These are phyloP conservation scores for Dendrostoma leiphaemia DNA, from an alignment of 2,329 filamentous ascomycete genomes.

Conservation along the genomic window DNA sequence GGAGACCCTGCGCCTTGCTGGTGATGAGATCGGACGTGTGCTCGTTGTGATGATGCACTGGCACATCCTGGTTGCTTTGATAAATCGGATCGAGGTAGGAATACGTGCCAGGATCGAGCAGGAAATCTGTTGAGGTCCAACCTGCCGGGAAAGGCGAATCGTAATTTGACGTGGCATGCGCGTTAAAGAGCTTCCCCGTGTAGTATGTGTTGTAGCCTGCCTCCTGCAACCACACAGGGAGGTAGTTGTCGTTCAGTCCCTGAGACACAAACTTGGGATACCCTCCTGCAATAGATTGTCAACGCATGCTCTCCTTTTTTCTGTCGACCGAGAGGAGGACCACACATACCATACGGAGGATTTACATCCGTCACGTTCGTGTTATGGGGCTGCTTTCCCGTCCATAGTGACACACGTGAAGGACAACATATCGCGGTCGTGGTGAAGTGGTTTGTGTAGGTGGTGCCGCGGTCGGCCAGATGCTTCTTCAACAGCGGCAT, in stretches of 20 bases:
- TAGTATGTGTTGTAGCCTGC: slow-evolving; percentile 53
- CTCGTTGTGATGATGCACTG: slow-evolving; percentile 52
- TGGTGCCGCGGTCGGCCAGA: slow-evolving; percentile 55
- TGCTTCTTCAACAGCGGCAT: slow-evolving; percentile 58
- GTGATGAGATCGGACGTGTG: slow-evolving; percentile 55
- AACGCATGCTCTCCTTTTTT: not conserved
- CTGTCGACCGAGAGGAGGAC: too few relatives aligned
- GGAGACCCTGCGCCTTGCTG: slow-evolving; percentile 48
- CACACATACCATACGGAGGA: slow-evolving; percentile 44
- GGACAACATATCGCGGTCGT: slow-evolving; percentile 68
- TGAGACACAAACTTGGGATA: slow-evolving; percentile 51
- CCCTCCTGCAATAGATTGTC: slow-evolving; percentile 26
- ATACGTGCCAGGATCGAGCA: slow-evolving; percentile 67
- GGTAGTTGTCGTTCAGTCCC: slow-evolving; percentile 48
- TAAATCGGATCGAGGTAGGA: slow-evolving; percentile 65
- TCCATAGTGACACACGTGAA: slow-evolving; percentile 63
- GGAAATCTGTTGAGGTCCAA: slow-evolving; percentile 55
- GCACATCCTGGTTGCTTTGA: slow-evolving; percentile 54
- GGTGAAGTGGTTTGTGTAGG: slow-evolving; percentile 62
- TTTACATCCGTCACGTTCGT: slow-evolving; percentile 34
- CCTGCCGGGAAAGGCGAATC: slow-evolving; percentile 50
- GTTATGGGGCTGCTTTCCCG: slow-evolving; percentile 66
- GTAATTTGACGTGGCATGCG: slow-evolving; percentile 48
- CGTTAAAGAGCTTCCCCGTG: slow-evolving; percentile 55
- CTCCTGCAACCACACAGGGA: slow-evolving; percentile 50